Percentiles rank a stretch among this genome's conserved stretches.
These are phyloP conservation scores for Elymus sibiricus DNA, from an alignment of 176 grass and related monocot genomes.

Conservation along the genomic window DNA sequence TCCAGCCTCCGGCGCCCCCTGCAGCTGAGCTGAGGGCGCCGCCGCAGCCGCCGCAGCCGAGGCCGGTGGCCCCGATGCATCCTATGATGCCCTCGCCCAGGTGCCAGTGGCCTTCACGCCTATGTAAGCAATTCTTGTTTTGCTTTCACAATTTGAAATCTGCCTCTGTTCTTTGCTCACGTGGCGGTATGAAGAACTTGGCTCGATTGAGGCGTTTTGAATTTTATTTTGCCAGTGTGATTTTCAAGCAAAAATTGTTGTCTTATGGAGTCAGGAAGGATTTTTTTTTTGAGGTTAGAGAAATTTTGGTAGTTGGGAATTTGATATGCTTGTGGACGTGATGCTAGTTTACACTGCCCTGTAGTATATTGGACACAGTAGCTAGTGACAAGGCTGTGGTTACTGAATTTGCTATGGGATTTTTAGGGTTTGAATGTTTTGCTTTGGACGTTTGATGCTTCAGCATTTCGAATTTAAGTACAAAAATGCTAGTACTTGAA, in stretches of 20 bases:
- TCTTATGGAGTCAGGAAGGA: not conserved
- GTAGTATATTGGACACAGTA: not conserved
- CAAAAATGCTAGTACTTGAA: not conserved
- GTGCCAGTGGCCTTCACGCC: slow-evolving; percentile 37
- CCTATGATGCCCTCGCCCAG: not conserved
- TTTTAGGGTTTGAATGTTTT: slow-evolving; percentile 31
- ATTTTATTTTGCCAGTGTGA: not conserved
- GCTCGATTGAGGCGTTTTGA: not conserved
- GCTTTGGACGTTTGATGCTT: too few species aligned
- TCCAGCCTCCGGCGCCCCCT: slow-evolving; percentile 7
- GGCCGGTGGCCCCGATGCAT: not conserved
- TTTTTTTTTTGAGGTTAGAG: not conserved
- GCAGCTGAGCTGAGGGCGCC: not conserved
- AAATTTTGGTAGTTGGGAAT: not conserved
- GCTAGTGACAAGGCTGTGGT: not conserved
- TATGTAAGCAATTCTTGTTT: slow-evolving; percentile 28
- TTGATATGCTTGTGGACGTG: not conserved
- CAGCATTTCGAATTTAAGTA: too few species aligned
- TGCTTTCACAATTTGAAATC: slow-evolving; percentile 32
- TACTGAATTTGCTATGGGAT: not conserved
- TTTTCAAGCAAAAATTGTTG: not conserved
- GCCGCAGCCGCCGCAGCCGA: slow-evolving; percentile 5
- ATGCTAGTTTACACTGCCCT: not conserved
- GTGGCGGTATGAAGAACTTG: not conserved
- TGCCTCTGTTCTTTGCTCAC: not conserved